Evolutionary conservation across 2,329 filamentous ascomycete species (phyloP).

Genomic region (Ascochyta koolunga): DNA sequence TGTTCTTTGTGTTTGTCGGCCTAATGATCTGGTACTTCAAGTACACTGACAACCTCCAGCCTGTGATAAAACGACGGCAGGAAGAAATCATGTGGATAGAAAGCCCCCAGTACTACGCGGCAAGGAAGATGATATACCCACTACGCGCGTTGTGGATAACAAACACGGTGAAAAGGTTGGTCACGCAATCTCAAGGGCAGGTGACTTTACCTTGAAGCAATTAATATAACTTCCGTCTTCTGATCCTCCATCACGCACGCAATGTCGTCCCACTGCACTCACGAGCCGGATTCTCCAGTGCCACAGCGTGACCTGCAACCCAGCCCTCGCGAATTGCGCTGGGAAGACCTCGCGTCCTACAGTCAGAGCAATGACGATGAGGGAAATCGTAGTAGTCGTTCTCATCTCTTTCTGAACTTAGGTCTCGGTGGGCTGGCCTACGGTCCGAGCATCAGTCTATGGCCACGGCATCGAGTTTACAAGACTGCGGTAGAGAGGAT

Average conservation of each 20-base stretch:
- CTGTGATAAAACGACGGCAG: not conserved
- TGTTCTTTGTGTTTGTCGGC: not conserved
- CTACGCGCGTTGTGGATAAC: not conserved
- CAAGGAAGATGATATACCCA: not conserved
- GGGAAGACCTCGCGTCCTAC: constrained; percentile 5
- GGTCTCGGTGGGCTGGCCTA: not conserved
- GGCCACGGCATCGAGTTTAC: not conserved
- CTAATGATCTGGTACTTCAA: not conserved
- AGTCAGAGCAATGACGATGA: not conserved
- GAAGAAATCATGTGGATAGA: not conserved
- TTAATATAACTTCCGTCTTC: no score
- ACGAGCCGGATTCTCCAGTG: not conserved
- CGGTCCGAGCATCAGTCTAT: not conserved
- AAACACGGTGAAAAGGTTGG: constrained; percentile 1
- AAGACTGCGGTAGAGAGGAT: not conserved
- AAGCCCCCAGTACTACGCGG: not conserved
- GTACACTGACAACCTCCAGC: not conserved
- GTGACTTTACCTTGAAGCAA: not conserved
- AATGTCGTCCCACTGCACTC: not conserved
- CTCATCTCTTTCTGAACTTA: not conserved
- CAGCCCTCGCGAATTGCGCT: not conserved
- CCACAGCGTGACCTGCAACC: not conserved
- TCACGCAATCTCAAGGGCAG: not conserved
- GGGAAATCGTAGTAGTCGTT: not conserved
- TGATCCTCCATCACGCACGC: not conserved